Base-by-base conservation (phyloP, 2,329 filamentous ascomycete genomes). In the Sporothrix protearum region DNA sequence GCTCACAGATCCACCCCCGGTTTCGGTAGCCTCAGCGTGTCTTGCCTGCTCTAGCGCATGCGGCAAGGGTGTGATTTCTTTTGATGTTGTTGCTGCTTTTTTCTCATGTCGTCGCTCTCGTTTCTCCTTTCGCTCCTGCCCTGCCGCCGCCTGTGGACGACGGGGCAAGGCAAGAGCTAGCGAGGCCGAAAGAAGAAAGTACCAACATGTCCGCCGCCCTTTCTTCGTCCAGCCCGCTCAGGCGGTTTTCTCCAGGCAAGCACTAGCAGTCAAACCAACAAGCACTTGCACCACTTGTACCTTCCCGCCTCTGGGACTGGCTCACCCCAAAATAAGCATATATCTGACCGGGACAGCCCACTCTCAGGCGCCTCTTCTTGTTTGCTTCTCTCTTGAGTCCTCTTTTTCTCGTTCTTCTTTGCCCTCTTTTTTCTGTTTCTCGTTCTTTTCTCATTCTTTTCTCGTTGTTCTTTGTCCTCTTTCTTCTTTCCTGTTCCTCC, bases 261-360 rank as follows among this genome's bases (percentile, higher is more conserved):
- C 59, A n/a, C 59, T 36, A 64, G 45, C 59, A 63, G 57, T 25
- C 36, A 63, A 53, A 12, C 22, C 22, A 28, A 47, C 42, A 47
- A 47, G 14, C 42, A 19, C 42, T 47, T 36, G 25, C 16, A 36
- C 7, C 28, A 39, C 30, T 22, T 42, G 59, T n/a, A 45, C 59
- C 59, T 64, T 45, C 36, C 59, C 9, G 36, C 12, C 59, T n/a
- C 45, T 63, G 59, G n/a, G 33, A 59, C 57, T 42, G 33, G 33
- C 16, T 63, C 36, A 14, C 36, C 14, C 59, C 59, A 64, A 63
- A 64, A 64, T 64, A 64, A 64, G 59, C 59, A 64, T 64, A 64
- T 64, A 63, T 63, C 22, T 64, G 59, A 64, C 36, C 59, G 36
- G 59, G 59, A 45, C 3, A 45, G 59, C 36, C 59, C 59, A 64